Conservation (phyloP, 2,329 filamentous ascomycete species). For the Penicillium verrucosum region DNA sequence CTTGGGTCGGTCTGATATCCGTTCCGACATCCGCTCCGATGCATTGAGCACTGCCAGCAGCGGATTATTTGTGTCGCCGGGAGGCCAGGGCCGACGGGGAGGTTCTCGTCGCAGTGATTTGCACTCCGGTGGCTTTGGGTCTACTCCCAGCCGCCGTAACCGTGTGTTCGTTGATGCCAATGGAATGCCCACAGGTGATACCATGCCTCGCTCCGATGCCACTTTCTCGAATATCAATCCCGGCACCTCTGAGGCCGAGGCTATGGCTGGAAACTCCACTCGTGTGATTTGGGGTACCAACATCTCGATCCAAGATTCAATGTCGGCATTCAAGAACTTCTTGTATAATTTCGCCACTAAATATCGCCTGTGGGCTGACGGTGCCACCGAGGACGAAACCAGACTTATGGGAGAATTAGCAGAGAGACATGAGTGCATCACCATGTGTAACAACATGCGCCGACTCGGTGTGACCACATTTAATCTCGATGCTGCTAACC, state of each 20-base stretch:
- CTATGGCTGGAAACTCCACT: conserved; percentile 74
- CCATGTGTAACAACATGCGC: conserved; percentile 86
- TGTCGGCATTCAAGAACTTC: conserved; percentile 86
- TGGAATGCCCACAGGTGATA: conserved; percentile 55
- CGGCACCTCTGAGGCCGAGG: conserved; percentile 87
- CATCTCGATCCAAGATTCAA: conserved; percentile 86
- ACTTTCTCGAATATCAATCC: conserved; percentile 70
- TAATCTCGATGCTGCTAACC: conserved; percentile 82
- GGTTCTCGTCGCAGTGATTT: conserved; percentile 77
- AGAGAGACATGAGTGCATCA: conserved; percentile 76
- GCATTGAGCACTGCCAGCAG: conserved; percentile 81
- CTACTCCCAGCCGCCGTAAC: conserved; percentile 51
- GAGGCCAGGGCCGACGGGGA: conserved; percentile 49
- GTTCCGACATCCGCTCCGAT: conserved; percentile 63
- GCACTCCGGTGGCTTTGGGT: conserved; percentile 69
- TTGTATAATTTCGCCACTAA: conserved; percentile 87
- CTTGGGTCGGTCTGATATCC: conserved; percentile 36
- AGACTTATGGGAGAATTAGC: conserved; percentile 64
- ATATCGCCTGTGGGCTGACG: conserved; percentile 88
- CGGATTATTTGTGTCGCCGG: conserved; percentile 72
- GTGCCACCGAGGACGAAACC: conserved; percentile 73
- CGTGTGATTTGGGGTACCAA: conserved; percentile 96
- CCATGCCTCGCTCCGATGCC: conserved; percentile 54
- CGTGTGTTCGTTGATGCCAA: conserved; percentile 64
- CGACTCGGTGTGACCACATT: conserved; percentile 78